These are phyloP conservation scores for Capsicum rhomboideum DNA, from an alignment of 257 asterid genomes.

Conservation along the genomic window DNA sequence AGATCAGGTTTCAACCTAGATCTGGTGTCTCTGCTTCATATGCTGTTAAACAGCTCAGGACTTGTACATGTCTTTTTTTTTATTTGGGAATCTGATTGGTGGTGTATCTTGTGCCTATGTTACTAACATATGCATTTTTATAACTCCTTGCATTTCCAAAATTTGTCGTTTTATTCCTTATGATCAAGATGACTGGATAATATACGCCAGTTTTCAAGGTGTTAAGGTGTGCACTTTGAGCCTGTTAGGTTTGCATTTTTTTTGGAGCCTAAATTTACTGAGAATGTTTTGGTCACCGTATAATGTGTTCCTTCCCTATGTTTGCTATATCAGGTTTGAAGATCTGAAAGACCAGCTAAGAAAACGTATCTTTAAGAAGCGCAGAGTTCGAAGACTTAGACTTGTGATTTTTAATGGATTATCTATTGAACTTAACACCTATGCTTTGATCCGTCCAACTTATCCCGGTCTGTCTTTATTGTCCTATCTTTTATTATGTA, in stretches of 20 bases:
- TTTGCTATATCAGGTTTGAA: constrained; percentile 53
- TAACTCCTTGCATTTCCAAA: background rate
- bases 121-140: background rate
- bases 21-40: background rate
- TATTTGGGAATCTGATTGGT: background rate
- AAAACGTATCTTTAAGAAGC: constrained; percentile 89
- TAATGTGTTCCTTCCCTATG: background rate
- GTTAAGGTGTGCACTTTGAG: background rate
- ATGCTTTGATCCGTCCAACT: constrained; percentile 93
- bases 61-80: background rate
- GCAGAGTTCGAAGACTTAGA: constrained; percentile 76
- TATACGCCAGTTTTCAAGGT: background rate
- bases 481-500: background rate
- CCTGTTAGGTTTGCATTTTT: background rate
- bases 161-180: background rate
- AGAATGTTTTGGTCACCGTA: background rate
- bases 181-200: background rate
- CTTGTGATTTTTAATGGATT: constrained; percentile 59
- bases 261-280: background rate
- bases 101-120: background rate
- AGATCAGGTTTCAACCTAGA: background rate
- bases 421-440: constrained; percentile 69
- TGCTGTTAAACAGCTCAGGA: background rate
- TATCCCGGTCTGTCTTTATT: constrained; percentile 52
- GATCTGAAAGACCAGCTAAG: constrained; percentile 82